These are phyloP conservation scores for Spencermartinsiella europaea DNA, from an alignment of 805 yeast genomes.

Conservation along the genomic window DNA sequence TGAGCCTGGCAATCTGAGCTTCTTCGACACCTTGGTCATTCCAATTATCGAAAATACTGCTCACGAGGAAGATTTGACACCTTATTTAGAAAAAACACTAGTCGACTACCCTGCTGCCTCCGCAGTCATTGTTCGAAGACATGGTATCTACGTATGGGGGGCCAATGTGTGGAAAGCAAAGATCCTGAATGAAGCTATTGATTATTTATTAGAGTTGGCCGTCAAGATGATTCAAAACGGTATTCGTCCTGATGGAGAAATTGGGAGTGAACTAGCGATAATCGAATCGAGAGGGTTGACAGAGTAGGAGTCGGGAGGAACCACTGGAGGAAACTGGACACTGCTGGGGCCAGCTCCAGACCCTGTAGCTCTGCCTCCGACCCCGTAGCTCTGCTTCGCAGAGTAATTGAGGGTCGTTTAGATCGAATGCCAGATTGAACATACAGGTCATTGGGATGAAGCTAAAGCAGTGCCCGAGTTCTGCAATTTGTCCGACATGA, in stretches of 20 bases:
- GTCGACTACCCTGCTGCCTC: slow-evolving; percentile 67
- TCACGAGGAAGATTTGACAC: slow-evolving; percentile 75
- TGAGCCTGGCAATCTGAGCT: slow-evolving; percentile 63
- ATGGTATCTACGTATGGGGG: slow-evolving; percentile 98
- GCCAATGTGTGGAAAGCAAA: slow-evolving; percentile 89
- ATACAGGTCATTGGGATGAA: no score
- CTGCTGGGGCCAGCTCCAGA: no score
- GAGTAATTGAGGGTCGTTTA: no score
- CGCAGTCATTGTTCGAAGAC: slow-evolving; percentile 87
- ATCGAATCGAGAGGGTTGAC: neutral
- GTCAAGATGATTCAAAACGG: slow-evolving; percentile 74
- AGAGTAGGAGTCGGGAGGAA: no score
- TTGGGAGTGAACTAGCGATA: slow-evolving; percentile 23
- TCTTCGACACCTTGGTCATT: slow-evolving; percentile 68
- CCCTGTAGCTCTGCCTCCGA: no score
- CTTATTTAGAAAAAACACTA: slow-evolving; percentile 57
- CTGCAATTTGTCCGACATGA: no score
- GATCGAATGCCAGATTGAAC: no score
- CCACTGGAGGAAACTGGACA: no score
- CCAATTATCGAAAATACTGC: slow-evolving; percentile 92
- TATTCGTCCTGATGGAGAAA: slow-evolving; percentile 35
- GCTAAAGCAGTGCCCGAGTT: no score
- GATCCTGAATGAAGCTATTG: slow-evolving; percentile 87
- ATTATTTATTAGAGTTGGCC: slow-evolving; percentile 79
- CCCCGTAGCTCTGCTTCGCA: no score